phyloP scores from a whole-genome alignment of 441 rosid genomes.

The Lepidium campestre region DNA sequence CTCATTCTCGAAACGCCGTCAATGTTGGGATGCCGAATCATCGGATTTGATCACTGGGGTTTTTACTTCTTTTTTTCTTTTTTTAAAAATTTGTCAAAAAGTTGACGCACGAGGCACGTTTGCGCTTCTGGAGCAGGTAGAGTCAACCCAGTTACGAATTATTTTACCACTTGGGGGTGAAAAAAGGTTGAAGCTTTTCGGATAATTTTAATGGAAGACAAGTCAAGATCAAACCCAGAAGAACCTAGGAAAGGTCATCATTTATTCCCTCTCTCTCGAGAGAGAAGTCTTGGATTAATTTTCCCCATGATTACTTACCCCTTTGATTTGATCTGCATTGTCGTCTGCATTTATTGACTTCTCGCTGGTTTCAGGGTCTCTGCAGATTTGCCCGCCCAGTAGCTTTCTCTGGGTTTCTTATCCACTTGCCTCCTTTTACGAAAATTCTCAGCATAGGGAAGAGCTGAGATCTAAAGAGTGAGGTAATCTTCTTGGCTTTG shows the following conservation, averaged over 20 bases:
- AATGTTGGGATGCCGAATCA: background rate
- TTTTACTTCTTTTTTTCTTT: background rate
- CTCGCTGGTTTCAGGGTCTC: conserved; percentile 12
- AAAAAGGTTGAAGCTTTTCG: conserved; percentile 1
- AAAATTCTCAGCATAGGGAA: background rate
- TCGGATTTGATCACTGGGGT: no score
- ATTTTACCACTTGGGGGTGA: conserved; percentile 9
- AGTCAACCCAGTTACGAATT: conserved; percentile 20
- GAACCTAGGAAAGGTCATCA: background rate
- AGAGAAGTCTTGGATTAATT: background rate
- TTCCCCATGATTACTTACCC: background rate
- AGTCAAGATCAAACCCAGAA: conserved; percentile 19
- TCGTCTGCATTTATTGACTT: conserved; percentile 20
- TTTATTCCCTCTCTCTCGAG: background rate
- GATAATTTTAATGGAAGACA: conserved; percentile 13
- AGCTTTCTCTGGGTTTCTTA: background rate
- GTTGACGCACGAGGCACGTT: background rate
- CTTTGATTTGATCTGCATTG: conserved; percentile 8
- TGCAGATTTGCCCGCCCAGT: background rate
- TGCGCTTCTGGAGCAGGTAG: background rate
- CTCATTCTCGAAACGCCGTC: background rate
- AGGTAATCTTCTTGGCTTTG: conserved; percentile 24
- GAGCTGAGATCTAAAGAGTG: conserved; percentile 14
- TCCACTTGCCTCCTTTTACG: conserved; percentile 6
- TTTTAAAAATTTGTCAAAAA: background rate